A percentile compares a stretch with the other conserved stretches of the same genome.
phyloP scores from a whole-genome alignment of 768 basidiomycete species.

The Chalciporus chontae region DNA sequence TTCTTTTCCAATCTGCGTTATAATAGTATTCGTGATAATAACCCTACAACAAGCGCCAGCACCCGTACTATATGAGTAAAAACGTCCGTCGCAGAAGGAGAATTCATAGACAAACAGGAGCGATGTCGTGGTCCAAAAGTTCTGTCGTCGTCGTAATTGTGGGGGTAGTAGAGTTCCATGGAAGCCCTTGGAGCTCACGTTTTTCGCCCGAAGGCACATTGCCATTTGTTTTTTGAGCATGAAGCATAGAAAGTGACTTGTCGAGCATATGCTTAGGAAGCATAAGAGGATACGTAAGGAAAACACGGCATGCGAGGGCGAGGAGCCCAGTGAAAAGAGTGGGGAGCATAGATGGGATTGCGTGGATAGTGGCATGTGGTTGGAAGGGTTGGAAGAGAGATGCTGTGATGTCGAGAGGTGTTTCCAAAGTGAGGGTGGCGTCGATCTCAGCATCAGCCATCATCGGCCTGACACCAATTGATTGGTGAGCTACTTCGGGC shows the following conservation, averaged over 20 bases:
- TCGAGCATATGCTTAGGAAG: slow-evolving; percentile 43
- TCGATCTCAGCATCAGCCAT: slow-evolving; percentile 34
- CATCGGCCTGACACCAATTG: slow-evolving; percentile 26
- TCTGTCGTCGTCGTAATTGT: slow-evolving; percentile 24
- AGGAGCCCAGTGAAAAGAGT: slow-evolving; percentile 36
- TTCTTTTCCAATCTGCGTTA: slow-evolving; percentile 29
- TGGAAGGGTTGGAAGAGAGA: slow-evolving; percentile 21
- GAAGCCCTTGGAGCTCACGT: slow-evolving; percentile 25
- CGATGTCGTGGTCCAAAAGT: slow-evolving; percentile 31
- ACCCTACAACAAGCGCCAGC: slow-evolving; percentile 46
- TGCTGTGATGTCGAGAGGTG: slow-evolving; percentile 20
- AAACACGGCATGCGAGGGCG: slow-evolving; percentile 45
- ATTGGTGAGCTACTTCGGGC: slow-evolving; percentile 31
- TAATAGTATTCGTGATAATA: slow-evolving; percentile 38
- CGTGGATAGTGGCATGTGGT: slow-evolving; percentile 27
- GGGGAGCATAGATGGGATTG: slow-evolving; percentile 29
- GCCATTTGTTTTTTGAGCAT: slow-evolving; percentile 28
- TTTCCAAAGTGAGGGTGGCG: slow-evolving; percentile 23
- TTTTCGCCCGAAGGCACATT: slow-evolving; percentile 28
- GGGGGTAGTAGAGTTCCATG: slow-evolving; percentile 22
- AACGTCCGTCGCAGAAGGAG: slow-evolving; percentile 30
- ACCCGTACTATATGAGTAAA: slow-evolving; percentile 44
- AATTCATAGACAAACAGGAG: slow-evolving; percentile 52
- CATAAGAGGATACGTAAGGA: slow-evolving; percentile 48
- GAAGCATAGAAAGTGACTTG: slow-evolving; percentile 33